Evolutionary conservation across 2,329 filamentous ascomycete species (phyloP), one percentile per base, ranked within the genome.

Genomic region (Celoporthe dispersa): DNA sequence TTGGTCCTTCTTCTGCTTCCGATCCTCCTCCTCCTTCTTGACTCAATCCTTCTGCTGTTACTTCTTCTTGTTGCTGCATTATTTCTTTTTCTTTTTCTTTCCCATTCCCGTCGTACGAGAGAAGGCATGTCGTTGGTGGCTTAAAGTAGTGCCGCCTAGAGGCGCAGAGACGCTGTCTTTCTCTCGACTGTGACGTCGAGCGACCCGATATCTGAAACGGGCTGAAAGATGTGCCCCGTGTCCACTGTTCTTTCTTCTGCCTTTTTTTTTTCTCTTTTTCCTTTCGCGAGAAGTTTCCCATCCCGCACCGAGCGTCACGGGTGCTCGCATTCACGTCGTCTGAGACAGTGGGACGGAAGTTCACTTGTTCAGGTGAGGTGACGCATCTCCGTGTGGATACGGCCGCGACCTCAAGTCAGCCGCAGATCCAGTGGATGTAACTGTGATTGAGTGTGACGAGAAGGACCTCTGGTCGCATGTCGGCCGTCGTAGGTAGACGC

Each of bases 341-440:
- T 37, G 57, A 60, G 22, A 60, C 57, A 60, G 33, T 25, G 57
- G 28, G 19, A 60, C 19, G 33, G 19, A 37, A 60, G 9, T 57
- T 33, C 44, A 31, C 53, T 31, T 57, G 12, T 25, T 37, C 57
- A 60, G 33, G 57, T 33, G 57, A 60, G 57, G 25, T 37, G 31
- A 37, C 57, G 57, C 9, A n/a, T 7, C 37, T 37, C 31, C 25
- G 19, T 33, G 57, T 37, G 31, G 57, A 60, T 37, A 60, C 28
- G 16, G 28, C 55, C 16, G 31, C 31, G 16, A 60, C 31, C 33
- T 60, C 31, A 11, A 11, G 8, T 25, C 22, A 25, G 89, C 90
- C 73, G 94, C 92, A 16, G 92, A 97, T 5, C 83, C 88, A 72
- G 97, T 91, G 91, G 44, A 48, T 48, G 22, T n/a, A 48, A 48